Conservation (phyloP, 2,329 filamentous ascomycete species). For the Talaromyces sp. region DNA sequence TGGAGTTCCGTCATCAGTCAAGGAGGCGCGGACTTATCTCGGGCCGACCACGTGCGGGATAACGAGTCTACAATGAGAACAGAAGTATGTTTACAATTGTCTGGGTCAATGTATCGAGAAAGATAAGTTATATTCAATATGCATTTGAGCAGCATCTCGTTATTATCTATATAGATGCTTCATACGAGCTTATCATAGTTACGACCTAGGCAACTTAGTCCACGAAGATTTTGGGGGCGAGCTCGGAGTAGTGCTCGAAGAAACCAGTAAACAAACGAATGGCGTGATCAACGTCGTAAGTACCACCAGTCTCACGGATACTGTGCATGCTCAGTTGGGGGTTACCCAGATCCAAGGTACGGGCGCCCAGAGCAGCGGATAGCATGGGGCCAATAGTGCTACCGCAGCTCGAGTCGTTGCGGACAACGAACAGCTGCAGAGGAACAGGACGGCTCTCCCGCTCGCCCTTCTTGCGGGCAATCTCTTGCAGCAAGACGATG, state of each 20-base stretch:
- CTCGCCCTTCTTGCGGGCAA: conserved; percentile 64
- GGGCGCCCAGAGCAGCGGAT: conserved; percentile 78
- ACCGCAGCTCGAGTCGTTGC: conserved; percentile 92
- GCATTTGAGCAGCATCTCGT: too few relatives aligned
- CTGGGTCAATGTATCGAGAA: background rate
- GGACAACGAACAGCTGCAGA: conserved; percentile 91
- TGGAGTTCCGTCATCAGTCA: conserved; percentile 9
- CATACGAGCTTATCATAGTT: background rate
- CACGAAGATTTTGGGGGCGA: conserved; percentile 81
- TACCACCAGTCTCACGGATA: conserved; percentile 89
- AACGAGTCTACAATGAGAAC: too few relatives aligned
- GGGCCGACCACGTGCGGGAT: conserved; percentile 23
- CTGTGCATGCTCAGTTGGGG: conserved; percentile 96
- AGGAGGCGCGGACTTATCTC: conserved; percentile 19
- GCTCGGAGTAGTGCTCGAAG: conserved; percentile 77
- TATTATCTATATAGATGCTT: background rate
- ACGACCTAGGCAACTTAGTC: conserved; percentile 57
- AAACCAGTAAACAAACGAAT: conserved; percentile 86
- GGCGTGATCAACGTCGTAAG: conserved; percentile 82
- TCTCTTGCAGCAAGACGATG: conserved; percentile 88
- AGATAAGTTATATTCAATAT: background rate
- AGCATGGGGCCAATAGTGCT: conserved; percentile 98
- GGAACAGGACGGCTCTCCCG: conserved; percentile 71
- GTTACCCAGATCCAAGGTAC: conserved; percentile 91
- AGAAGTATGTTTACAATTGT: background rate